These are phyloP conservation scores for Aspergillus fumigatus DNA, from an alignment of 2,329 filamentous ascomycete species.

Conservation along the genomic window DNA sequence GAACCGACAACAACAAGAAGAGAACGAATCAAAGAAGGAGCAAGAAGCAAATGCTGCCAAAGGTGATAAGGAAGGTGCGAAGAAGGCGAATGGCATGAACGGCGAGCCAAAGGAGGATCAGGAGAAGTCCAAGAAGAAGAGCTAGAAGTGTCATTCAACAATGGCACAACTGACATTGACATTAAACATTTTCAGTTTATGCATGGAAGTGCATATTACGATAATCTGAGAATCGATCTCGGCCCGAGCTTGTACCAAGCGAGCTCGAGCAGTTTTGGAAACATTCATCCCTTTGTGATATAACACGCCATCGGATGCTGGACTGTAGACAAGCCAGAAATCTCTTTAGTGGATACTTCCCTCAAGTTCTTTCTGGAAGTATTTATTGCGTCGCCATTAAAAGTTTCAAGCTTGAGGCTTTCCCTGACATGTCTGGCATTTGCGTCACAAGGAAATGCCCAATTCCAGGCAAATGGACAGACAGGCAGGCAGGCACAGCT, in stretches of 20 bases:
- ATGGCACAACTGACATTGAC: neutral
- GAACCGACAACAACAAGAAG: slow-evolving; percentile 94
- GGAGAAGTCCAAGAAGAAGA: slow-evolving; percentile 55
- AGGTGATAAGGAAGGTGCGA: slow-evolving; percentile 59
- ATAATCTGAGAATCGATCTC: slow-evolving; percentile 8
- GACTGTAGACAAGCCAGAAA: neutral
- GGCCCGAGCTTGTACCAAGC: neutral
- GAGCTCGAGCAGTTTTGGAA: neutral
- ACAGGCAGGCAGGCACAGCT: neutral
- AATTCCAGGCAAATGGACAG: neutral
- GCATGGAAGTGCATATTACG: slow-evolving; percentile 25
- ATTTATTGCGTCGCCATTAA: neutral
- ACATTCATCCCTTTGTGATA: neutral
- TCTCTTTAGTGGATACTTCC: no score
- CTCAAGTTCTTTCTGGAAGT: neutral
- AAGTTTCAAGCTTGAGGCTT: neutral
- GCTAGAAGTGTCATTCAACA: slow-evolving; percentile 21
- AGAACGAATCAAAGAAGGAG: slow-evolving; percentile 79
- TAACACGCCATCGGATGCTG: neutral
- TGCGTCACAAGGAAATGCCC: neutral
- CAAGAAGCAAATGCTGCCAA: slow-evolving; percentile 60
- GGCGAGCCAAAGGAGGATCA: slow-evolving; percentile 54
- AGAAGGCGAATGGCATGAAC: slow-evolving; percentile 45
- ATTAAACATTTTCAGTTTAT: slow-evolving; percentile 12
- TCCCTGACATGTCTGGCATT: neutral